Evolutionary conservation across 768 basidiomycete species (phyloP), one percentile per base, ranked within the genome.

Genomic region (Paxillus ammoniavirescens): DNA sequence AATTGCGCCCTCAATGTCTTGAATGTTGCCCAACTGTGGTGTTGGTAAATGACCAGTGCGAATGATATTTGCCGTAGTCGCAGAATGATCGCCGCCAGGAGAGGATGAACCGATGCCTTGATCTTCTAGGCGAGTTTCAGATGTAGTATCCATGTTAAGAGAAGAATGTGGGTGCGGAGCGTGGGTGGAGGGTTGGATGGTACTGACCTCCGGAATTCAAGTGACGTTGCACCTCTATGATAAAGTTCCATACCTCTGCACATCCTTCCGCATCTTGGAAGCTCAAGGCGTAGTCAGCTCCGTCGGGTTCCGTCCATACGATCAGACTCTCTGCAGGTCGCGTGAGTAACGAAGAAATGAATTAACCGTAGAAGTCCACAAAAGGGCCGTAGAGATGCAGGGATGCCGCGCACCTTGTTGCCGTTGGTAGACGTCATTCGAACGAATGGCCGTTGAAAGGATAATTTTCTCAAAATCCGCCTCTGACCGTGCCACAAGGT

Each of bases 241-340:
- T 96, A 69, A 98, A 99, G 63, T 89, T 90, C 96, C 97, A 99
- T 46, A 98, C 91, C 75, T 98, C 94, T 31, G 86, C 80, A 61
- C 96, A 99, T 30, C 95, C 97, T 57, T 93, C 91, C 1, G 91
- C 83, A 62, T 98, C 96, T 66, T 98, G 96, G 62, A 99, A 99
- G 62, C 93, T 96, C 49, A 99, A 77, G 2, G 96, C 96, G 66
- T 97, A 95, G 71, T 99, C 97, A 36, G 89, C 84, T 28, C 92
- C 91, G 58, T 91, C 88, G 1, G 92, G 90, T 68, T 98, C 96
- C 4, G 96, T 98, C 97, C 97, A 99, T 17, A 98, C 96, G 61
- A 99, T 98, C 45, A 99, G 81, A 12, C 97, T 99, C 65, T 98
- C 96, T 95, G 72, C 30, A 47, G 52, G 61, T 52, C 38, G 50